Evolutionary conservation across 495 filamentous ascomycete genomes (phyloP), one percentile per base, ranked within the genome.

Genomic region (Penicillium samsonianum): DNA sequence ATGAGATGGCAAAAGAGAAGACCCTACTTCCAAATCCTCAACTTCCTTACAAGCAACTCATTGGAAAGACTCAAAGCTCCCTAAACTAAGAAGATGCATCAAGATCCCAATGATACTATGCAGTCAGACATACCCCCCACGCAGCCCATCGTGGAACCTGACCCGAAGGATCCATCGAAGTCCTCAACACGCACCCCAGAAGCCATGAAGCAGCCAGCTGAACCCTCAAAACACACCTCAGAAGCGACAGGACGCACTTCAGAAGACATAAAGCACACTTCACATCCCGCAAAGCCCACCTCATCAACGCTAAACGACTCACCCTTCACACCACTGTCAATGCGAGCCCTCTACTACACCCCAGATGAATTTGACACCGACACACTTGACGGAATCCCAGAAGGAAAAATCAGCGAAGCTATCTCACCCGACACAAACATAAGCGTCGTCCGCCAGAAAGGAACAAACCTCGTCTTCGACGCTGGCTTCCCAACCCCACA

Each of bases 311-410:
- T 73, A 62, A 65, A 72, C 47, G 65, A 69, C 26, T 63, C 72
- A 55, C 68, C 65, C 3, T 69, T 68, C 55, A 45, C 76, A 23
- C 74, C 72, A 0, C 33, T 58, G 7, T 69, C 70, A 0, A 79
- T 78, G 76, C 63, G 71, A 60, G 76, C 74, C 17, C 63, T 78
- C 8, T 77, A 75, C 55, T 73, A 67, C 64, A 57, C 67, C 22
- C 65, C 63, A n/a, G 53, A 61, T 28, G 25, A 47, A 23, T 62
- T 42, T 37, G 42, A 52, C 16, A 22, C 57, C 4, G 53, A 59
- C 3, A 28, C 52, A 12, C 46, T 61, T 4, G 50, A 46, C n/a
- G 22, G 41, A 4, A 41, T 41, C 35, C 54, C 44, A 38, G 55
- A 53, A 16, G 30, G 56, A 17, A 47, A 58, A 7, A 51, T 51